Evolutionary conservation across 1,139 yeast genomes (phyloP), one percentile per base, ranked within the genome.

Genomic region (Yamadazyma spencermartinsiae): DNA sequence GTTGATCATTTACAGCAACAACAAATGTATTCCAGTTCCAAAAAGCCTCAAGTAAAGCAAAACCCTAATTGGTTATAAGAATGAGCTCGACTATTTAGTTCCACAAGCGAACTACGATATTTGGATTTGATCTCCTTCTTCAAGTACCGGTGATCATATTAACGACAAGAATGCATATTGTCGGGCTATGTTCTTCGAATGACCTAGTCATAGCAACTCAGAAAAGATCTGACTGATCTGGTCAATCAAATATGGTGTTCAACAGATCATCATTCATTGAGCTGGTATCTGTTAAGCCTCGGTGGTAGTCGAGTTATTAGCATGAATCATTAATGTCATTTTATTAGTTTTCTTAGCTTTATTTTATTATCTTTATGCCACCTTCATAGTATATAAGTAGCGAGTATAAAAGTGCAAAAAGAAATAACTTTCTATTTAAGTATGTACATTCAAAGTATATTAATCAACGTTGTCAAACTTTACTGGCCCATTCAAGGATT

Each of bases 381-480:
- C 16, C 13, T 16, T 15, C 5, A 7, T 26, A 26, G 31, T 16
- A 28, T 28, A 15, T 28, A 28, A 28, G n/a, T 28, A 15, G 12
- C 3, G n/a, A 6, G 16, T 28, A 28, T 28, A 14, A 15, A 28
- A 14, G 7, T 13, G 12, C 5, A 6, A 23, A 23, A 23, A 23
- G 9, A 19, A 19, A 19, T 19, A 6, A 7, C 6, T 19, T 19
- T 19, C 21, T 7, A 7, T 19, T 19, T 9, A 10, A 20, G 10
- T 7, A 10, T 10, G 23, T 20, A 7, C 23, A 20, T 20, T 20
- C 9, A 20, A 20, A 20, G 23, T 7, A 20, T 7, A 12, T 30
- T 45, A 51, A 42, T 51, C 55, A 14, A 50, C 48, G 37, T 51
- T 51, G 35, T 51, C 54, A 26, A 49, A 46, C 32, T 44, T 48